Conservation (phyloP, 257 asterid genomes). For the Jacaranda copaia region DNA sequence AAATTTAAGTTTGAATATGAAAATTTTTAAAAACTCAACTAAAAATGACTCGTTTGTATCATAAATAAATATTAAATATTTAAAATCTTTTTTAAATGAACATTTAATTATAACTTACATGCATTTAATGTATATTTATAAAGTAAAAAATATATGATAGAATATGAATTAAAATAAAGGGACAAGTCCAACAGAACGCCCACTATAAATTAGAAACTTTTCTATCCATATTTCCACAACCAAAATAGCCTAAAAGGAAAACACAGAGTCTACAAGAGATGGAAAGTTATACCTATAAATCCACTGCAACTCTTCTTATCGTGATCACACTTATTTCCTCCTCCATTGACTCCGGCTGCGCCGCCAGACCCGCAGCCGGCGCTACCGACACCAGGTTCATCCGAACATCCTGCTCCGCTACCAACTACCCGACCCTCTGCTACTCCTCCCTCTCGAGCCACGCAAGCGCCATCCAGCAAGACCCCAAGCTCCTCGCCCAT, state of each 20-base stretch:
- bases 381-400: slow-evolving; percentile 51
- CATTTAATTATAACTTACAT: no score
- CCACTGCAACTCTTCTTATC: slow-evolving; percentile 31
- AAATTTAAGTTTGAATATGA: no score
- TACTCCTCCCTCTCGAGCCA: slow-evolving; percentile 60
- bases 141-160: no score
- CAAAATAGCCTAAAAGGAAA: no score
- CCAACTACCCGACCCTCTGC: slow-evolving; percentile 74
- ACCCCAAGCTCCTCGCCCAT: slow-evolving; percentile 59
- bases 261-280: no score
- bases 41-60: no score
- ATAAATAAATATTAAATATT: no score
- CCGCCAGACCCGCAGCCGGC: slow-evolving; percentile 36
- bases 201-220: slow-evolving; percentile 11
- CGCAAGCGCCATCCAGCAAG: slow-evolving; percentile 49
- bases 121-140: no score
- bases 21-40: no score
- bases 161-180: no score
- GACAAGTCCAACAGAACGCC: no score
- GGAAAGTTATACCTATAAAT: not conserved
- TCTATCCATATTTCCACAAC: slow-evolving; percentile 22
- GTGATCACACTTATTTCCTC: slow-evolving; percentile 29
- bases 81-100: no score
- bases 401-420: slow-evolving; percentile 64
- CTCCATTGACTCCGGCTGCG: slow-evolving; percentile 21